Percentiles rank a stretch among this genome's conserved stretches.
phyloP scores from a whole-genome alignment of 441 rosid genomes.

The Lepidium campestre region DNA sequence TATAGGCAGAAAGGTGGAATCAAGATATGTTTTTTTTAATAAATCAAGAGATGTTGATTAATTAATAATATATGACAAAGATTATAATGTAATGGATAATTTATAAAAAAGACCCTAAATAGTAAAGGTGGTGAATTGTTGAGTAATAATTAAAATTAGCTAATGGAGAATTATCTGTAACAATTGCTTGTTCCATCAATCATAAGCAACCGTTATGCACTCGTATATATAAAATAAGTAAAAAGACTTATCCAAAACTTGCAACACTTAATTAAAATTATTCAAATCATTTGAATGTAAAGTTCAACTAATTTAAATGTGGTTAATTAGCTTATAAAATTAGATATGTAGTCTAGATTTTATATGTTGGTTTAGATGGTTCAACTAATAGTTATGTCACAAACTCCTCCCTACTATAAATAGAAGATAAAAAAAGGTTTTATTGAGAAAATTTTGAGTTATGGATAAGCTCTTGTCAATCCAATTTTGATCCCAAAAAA shows the following conservation, averaged over 20 bases:
- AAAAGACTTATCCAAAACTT: constrained; percentile 21
- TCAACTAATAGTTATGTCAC: too few species aligned
- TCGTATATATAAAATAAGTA: constrained; percentile 1
- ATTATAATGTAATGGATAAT: constrained; percentile 17
- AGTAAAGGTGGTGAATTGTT: constrained; percentile 14
- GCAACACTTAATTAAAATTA: background rate
- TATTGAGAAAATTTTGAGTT: too few species aligned
- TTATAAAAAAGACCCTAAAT: background rate
- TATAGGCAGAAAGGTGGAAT: constrained; percentile 8
- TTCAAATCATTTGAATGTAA: background rate
- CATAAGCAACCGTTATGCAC: constrained; percentile 22
- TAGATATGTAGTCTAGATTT: too few species aligned
- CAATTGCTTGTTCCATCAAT: constrained; percentile 23
- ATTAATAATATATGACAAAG: background rate
- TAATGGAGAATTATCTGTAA: constrained; percentile 28
- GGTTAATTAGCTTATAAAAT: background rate
- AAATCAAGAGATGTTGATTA: background rate
- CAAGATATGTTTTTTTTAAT: too few species aligned
- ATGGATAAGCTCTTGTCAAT: too few species aligned
- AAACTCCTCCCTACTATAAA: too few species aligned
- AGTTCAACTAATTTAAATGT: background rate
- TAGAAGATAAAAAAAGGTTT: too few species aligned
- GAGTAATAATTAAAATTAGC: constrained; percentile 1
- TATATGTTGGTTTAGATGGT: too few species aligned
- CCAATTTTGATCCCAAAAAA: too few species aligned